Percentiles rank a stretch among this genome's conserved stretches.
Conservation (phyloP, 805 yeast genomes). For the Starmerella apicola region DNA sequence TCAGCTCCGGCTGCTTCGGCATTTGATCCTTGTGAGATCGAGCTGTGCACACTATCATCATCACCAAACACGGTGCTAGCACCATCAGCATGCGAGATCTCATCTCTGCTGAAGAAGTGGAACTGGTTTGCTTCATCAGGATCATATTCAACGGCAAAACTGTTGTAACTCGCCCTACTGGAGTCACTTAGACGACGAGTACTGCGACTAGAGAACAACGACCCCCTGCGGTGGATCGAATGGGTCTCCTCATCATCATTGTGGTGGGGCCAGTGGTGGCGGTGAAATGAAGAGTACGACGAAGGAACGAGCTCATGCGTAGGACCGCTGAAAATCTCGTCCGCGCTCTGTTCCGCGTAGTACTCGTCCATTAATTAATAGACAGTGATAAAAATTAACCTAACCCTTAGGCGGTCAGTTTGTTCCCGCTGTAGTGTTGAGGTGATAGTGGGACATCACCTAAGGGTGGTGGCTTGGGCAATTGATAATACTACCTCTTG, state of each 20-base stretch:
- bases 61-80: conserved; percentile 51
- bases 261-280: conserved; percentile 24
- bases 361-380: conserved; percentile 22
- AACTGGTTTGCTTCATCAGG: conserved; percentile 30
- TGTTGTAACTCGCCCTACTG: conserved; percentile 3
- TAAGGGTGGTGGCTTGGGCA: too few relatives aligned
- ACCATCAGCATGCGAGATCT: conserved; percentile 79
- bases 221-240: conserved; percentile 10
- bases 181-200: conserved; percentile 9
- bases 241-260: conserved; percentile 7
- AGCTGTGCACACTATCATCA: conserved; percentile 25
- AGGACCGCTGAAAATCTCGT: conserved; percentile 62
- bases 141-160: conserved; percentile 4
- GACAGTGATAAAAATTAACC: too few relatives aligned
- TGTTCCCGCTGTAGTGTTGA: too few relatives aligned
- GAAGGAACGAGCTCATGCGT: conserved; percentile 59
- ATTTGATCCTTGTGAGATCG: conserved; percentile 10
- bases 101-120: conserved; percentile 70
- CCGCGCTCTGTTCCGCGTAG: conserved; percentile 23
- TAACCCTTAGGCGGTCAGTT: too few relatives aligned
- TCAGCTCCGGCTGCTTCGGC: not conserved
- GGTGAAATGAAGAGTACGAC: conserved; percentile 56
- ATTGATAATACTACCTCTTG: too few relatives aligned
- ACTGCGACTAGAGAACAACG: conserved; percentile 8
- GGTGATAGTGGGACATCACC: too few relatives aligned